These are phyloP conservation scores for Telopea speciosissima DNA, from an alignment of 177 flowering plant genomes.

Conservation along the genomic window DNA sequence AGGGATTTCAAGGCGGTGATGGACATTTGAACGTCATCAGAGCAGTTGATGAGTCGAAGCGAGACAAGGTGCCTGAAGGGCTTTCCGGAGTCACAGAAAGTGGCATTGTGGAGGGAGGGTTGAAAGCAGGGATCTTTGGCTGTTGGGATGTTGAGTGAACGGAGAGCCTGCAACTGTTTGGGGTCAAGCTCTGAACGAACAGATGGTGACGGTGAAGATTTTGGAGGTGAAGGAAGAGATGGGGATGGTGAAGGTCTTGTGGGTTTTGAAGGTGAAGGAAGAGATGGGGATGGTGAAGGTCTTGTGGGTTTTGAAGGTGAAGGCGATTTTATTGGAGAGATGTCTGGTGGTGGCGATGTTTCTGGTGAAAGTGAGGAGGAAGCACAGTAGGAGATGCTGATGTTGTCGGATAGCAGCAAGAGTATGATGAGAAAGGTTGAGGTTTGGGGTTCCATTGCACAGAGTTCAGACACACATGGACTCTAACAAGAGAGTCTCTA, in stretches of 20 bases:
- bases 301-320: slow-evolving; percentile 7
- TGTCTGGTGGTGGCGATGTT: slow-evolving; percentile 10
- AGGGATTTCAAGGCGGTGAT: slow-evolving; percentile 71
- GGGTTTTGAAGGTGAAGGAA: slow-evolving; percentile 16
- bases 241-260: slow-evolving; percentile 6
- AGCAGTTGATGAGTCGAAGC: slow-evolving; percentile 85
- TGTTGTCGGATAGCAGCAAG: slow-evolving; percentile 8
- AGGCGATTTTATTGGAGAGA: neutral
- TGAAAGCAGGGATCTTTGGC: slow-evolving; percentile 65
- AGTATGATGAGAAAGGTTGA: slow-evolving; percentile 8
- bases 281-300: slow-evolving; percentile 8
- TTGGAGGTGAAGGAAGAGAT: slow-evolving; percentile 20
- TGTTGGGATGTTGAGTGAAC: slow-evolving; percentile 70
- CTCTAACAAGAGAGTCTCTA: too few relatives aligned
- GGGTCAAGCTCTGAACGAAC: slow-evolving; percentile 67
- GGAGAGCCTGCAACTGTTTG: slow-evolving; percentile 69
- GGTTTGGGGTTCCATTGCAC: slow-evolving; percentile 15
- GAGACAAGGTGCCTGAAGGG: too few relatives aligned
- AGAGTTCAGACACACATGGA: neutral
- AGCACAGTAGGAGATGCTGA: slow-evolving; percentile 13
- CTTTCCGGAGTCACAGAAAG: too few relatives aligned
- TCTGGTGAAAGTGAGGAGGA: slow-evolving; percentile 12
- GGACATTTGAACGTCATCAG: slow-evolving; percentile 60
- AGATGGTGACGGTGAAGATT: slow-evolving; percentile 20
- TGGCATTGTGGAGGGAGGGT: slow-evolving; percentile 43